Base-by-base conservation (phyloP, 345 rosid species). In the Theobroma cacao region DNA sequence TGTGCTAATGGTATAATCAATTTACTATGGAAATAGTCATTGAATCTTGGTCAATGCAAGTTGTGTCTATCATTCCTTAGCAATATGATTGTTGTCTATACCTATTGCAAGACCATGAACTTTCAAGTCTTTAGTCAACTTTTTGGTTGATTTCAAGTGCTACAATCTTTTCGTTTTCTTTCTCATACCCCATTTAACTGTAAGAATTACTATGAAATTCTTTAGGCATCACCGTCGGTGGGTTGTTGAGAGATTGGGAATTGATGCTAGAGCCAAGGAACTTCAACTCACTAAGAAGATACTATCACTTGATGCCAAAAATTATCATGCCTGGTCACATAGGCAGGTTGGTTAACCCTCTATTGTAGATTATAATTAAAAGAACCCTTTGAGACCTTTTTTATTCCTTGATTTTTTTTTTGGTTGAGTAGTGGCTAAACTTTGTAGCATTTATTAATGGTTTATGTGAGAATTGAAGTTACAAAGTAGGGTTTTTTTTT, bases 321-420 rank as follows among this genome's bases (percentile, higher is more conserved):
- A 96, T 74, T 96, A 96, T 83, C 98, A 89, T 80, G 97, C 95
- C 72, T 92, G 99, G 98, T 96, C 98, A 59, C 93, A 94, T 87
- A 90, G 98, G 80, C 98, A 94, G 98, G 98, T 94, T 74, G 78
- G 91, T 83, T 31, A 36, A 45, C 26, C 33, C 33, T 40, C 52
- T 69, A 47, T 75, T 11, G 9, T 63, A 56, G 24, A 7, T n/a
- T 75, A 9, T 28, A 22, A 28, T 47, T 12, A 17, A 13, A 33
- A 31, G 50, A 33, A 72, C 48, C 58, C 0, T 36, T 47, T 55
- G 18, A 41, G 40, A 34, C 20, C 45, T 24, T 15, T 50, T 33
- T 70, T 20, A 6, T 66, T 31, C 14, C 24, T 24, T 75, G 5
- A 17, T 28, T 24, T 72, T 33, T n/a, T 55, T 9, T 31, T 53